Conservation (phyloP, 768 basidiomycete genomes). For the Tricholoma terreum region DNA sequence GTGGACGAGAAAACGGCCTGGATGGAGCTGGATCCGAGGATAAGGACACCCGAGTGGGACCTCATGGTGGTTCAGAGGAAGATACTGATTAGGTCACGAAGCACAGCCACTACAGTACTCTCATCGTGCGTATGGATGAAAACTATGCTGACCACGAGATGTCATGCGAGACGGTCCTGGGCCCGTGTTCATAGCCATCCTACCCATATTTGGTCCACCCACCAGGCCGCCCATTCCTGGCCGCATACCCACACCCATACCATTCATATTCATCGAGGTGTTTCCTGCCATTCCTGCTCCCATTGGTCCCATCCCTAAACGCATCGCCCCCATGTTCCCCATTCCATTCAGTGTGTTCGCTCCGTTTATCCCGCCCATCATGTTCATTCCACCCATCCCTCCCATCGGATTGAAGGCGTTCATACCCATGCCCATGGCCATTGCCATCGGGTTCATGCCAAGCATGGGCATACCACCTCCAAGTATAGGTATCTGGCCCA, state of each 20-base stretch:
- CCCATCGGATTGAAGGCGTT: constrained; percentile 30
- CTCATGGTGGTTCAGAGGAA: constrained; percentile 6
- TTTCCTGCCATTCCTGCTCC: constrained; percentile 22
- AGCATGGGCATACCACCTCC: constrained; percentile 33
- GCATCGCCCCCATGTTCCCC: constrained; percentile 35
- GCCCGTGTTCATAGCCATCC: constrained; percentile 40
- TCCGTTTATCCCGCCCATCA: constrained; percentile 29
- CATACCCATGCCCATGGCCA: constrained; percentile 46
- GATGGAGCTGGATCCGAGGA: constrained; percentile 58
- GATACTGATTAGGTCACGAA: no score
- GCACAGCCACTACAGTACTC: no score
- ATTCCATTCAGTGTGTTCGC: constrained; percentile 23
- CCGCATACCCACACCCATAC: constrained; percentile 18
- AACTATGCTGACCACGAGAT: constrained; percentile 54
- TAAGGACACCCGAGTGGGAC: constrained; percentile 60
- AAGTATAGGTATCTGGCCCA: constrained; percentile 47
- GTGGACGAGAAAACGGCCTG: constrained; percentile 70
- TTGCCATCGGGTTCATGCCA: constrained; percentile 50
- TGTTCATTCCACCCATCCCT: constrained; percentile 30
- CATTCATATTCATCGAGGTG: constrained; percentile 16
- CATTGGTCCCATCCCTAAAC: constrained; percentile 34
- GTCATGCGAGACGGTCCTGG: constrained; percentile 48
- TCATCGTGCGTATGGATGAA: constrained; percentile 65
- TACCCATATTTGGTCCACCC: constrained; percentile 23
- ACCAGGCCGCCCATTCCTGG: neutral